Evolutionary conservation across 2,329 filamentous ascomycete species (phyloP), one percentile per base, ranked within the genome.

Genomic region (Daldinia eschscholtzii): DNA sequence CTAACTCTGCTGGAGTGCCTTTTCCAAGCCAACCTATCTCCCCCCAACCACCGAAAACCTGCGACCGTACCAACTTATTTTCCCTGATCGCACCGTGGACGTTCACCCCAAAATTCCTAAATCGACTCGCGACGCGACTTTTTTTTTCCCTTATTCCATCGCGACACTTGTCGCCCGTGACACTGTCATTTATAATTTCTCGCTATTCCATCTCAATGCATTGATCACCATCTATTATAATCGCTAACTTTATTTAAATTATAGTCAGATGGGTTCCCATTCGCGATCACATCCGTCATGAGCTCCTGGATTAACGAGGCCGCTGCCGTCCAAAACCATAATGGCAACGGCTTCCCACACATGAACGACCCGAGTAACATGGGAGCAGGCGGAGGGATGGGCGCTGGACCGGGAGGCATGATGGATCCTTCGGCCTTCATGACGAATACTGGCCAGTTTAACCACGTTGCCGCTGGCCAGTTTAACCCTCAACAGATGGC

Each of bases 261-360:
- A 70, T 77, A 78, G 79, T 80, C 81, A 82, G 81, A 85, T 85
- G 83, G 83, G 84, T 83, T 79, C 80, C 74, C 79, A 77, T 80
- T 79, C 76, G 79, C 79, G 80, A 83, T 80, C 78, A 76, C 78
- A 79, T 80, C 81, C 82, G 86, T 86, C 84, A 91, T 91, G 89
- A 91, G 86, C 85, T 87, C 88, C 83, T 91, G 89, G 89, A 90
- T 91, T 85, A 91, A 90, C 82, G 89, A 91, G 81, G 84, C 88
- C 82, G 79, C 79, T 72, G 85, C 85, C 80, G 84, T 89, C 83
- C 86, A 87, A 76, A 91, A 89, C 81, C 88, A 90, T 82, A 89
- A 90, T 89, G 88, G 88, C 85, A 89, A 88, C 83, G 86, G 86
- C 83, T 90, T 90, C 80, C 84, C 86, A 75, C 88, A 89, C 78